A percentile compares a stretch with the other conserved stretches of the same genome.
These are phyloP conservation scores for Smittium culicis DNA, from an alignment of 371 early-diverging fungal genomes.

Conservation along the genomic window DNA sequence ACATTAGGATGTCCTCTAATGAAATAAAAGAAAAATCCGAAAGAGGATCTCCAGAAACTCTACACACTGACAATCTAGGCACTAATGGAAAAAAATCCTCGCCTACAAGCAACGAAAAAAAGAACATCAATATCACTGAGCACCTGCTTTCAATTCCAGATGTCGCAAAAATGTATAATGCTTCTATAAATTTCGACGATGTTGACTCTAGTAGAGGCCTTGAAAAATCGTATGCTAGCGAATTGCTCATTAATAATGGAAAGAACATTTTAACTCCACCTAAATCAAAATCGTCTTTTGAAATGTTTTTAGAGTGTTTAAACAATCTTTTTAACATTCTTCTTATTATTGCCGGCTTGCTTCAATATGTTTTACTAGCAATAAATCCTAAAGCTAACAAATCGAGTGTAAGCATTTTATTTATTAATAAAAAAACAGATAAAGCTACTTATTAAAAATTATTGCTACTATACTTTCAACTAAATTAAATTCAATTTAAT, in stretches of 20 bases:
- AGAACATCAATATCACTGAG: slow-evolving; percentile 39
- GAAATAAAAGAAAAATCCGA: not conserved
- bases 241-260: slow-evolving; percentile 49
- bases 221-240: slow-evolving; percentile 40
- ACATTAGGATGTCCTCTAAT: not conserved
- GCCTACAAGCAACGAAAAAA: slow-evolving; percentile 12
- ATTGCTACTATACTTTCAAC: not conserved
- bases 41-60: not conserved
- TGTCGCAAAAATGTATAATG: slow-evolving; percentile 41
- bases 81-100: too few species aligned
- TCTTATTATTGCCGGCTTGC: slow-evolving; percentile 66
- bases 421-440: too few species aligned
- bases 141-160: slow-evolving; percentile 59
- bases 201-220: slow-evolving; percentile 61
- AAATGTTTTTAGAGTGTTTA: slow-evolving; percentile 59
- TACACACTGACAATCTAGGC: not conserved
- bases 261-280: slow-evolving; percentile 80
- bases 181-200: slow-evolving; percentile 38
- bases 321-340: slow-evolving; percentile 68
- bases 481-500: not conserved
- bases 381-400: slow-evolving; percentile 54
- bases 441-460: too few species aligned
- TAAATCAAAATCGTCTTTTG: slow-evolving; percentile 51
- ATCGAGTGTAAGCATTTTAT: slow-evolving; percentile 55
- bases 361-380: slow-evolving; percentile 56